Percentiles rank a stretch among this genome's conserved stretches.
phyloP scores from a whole-genome alignment of 139 green algal genomes.

The Chlorella sp. region DNA sequence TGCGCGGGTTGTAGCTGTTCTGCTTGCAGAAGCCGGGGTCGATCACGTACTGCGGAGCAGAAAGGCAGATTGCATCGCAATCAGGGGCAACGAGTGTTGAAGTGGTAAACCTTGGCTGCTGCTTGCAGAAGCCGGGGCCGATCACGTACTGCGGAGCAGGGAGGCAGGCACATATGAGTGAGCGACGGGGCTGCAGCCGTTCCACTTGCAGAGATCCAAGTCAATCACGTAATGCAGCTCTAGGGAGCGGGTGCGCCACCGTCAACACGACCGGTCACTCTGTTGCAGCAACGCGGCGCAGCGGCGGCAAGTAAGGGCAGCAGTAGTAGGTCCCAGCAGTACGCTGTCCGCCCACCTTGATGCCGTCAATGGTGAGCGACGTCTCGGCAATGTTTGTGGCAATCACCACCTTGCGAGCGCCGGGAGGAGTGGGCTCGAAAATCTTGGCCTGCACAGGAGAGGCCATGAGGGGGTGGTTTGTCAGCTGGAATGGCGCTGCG shows the following conservation, averaged over 20 bases:
- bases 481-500: no score
- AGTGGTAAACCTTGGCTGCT: conserved; percentile 40
- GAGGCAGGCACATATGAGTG: neutral
- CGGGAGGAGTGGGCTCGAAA: conserved; percentile 93
- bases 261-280: no score
- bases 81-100: neutral
- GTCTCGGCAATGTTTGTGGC: conserved; percentile 99
- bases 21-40: conserved; percentile 98
- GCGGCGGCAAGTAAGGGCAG: neutral
- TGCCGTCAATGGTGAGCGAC: conserved; percentile 96
- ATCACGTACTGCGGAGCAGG: conserved; percentile 84
- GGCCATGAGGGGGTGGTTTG: no score
- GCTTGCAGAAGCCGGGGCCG: conserved; percentile 96
- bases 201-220: conserved; percentile 90
- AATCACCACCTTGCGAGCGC: conserved; percentile 94
- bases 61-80: neutral
- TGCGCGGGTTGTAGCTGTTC: conserved; percentile 96
- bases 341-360: conserved; percentile 59
- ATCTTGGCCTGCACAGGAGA: conserved; percentile 91
- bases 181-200: no score
- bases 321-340: neutral
- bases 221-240: conserved; percentile 97
- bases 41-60: conserved; percentile 84
- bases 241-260: no score
- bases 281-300: no score